Percentiles rank a stretch among this genome's conserved stretches.
These are phyloP conservation scores for Talaromyces adpressus DNA, from an alignment of 495 filamentous ascomycete species.

Conservation along the genomic window DNA sequence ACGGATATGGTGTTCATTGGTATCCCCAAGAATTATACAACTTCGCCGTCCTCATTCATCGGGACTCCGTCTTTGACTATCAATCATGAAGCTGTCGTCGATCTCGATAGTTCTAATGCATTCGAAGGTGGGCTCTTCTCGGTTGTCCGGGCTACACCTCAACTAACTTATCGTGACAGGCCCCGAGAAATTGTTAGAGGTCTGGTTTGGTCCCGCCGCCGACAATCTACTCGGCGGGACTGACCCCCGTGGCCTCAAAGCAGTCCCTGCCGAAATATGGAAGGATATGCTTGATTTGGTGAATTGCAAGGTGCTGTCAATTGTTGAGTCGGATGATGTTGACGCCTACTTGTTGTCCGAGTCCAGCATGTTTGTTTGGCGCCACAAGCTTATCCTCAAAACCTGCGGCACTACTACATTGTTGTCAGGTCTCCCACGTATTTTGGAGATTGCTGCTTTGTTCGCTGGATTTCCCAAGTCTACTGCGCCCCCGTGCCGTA, in stretches of 20 bases:
- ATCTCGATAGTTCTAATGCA: constrained; percentile 91
- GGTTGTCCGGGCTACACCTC: neutral
- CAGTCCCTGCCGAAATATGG: constrained; percentile 77
- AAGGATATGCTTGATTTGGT: constrained; percentile 96
- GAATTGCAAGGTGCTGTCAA: constrained; percentile 95
- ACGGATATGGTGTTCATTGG: constrained; percentile 76
- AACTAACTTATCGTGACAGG: constrained; percentile 36
- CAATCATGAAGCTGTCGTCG: constrained; percentile 90
- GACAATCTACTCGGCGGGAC: constrained; percentile 61
- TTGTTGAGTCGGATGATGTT: constrained; percentile 88
- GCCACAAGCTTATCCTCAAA: constrained; percentile 98
- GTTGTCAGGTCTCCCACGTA: constrained; percentile 76
- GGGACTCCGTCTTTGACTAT: constrained; percentile 79
- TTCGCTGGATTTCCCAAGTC: constrained; percentile 77
- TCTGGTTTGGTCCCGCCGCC: constrained; percentile 90
- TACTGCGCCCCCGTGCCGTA: constrained; percentile 40
- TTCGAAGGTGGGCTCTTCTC: constrained; percentile 68
- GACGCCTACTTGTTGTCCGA: constrained; percentile 98
- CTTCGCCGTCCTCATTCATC: constrained; percentile 67
- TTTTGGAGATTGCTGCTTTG: constrained; percentile 83
- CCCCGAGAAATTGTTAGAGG: constrained; percentile 96
- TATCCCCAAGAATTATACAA: constrained; percentile 71
- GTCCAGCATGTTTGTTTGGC: constrained; percentile 99
- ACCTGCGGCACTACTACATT: constrained; percentile 97
- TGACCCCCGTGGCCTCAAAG: constrained; percentile 75